These are phyloP conservation scores for Omphalea diandra DNA, from an alignment of 441 rosid species.

Conservation along the genomic window DNA sequence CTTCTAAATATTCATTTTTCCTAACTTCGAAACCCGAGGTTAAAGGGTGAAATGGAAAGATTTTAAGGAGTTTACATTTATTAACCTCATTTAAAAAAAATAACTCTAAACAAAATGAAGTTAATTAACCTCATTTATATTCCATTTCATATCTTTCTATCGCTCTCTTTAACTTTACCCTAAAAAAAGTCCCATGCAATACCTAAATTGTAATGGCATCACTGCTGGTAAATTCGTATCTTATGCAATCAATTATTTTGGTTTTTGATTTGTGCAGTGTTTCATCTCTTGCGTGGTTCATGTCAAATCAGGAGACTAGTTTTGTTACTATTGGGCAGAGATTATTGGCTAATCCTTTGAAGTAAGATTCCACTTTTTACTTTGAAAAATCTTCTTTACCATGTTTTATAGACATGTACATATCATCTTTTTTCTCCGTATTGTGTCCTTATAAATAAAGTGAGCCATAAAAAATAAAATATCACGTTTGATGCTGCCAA, in stretches of 20 bases:
- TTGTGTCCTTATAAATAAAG: background rate
- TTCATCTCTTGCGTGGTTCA: conserved; percentile 98
- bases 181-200: no score
- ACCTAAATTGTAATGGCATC: conserved; percentile 5
- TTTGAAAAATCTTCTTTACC: background rate
- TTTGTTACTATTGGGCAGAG: conserved; percentile 96
- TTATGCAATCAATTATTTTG: background rate
- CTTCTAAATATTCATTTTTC: no score
- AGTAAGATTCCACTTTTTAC: conserved; percentile 40
- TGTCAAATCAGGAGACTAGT: conserved; percentile 98
- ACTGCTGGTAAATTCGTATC: background rate
- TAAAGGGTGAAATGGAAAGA: no score
- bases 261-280: conserved; percentile 50
- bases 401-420: background rate
- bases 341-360: conserved; percentile 85
- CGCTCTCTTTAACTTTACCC: no score
- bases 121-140: no score
- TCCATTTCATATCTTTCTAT: no score
- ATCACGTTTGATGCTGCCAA: background rate
- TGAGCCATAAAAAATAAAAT: background rate
- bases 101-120: no score
- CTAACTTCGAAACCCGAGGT: no score
- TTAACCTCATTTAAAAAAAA: no score
- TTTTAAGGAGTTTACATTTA: no score
- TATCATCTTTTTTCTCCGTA: background rate